These are phyloP conservation scores for Alternaria solani DNA, from an alignment of 2,329 filamentous ascomycete species.

Conservation along the genomic window DNA sequence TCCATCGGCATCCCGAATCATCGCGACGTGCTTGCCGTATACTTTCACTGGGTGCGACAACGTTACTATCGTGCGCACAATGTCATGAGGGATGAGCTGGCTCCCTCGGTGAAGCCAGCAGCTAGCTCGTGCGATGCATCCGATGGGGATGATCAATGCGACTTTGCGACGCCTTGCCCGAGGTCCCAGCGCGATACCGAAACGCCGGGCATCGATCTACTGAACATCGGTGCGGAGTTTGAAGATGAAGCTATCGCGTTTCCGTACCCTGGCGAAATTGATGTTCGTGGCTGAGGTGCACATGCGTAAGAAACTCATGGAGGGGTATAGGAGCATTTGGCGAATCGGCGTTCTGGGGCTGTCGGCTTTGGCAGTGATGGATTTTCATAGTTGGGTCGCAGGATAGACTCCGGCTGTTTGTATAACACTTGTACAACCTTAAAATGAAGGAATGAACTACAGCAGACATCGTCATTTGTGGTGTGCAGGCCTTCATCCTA, in stretches of 20 bases:
- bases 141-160: not conserved
- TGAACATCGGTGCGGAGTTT: conserved; percentile 11
- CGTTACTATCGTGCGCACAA: conserved; percentile 15
- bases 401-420: not conserved
- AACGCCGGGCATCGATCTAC: conserved; percentile 6
- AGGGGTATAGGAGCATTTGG: not conserved
- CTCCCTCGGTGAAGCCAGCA: not conserved
- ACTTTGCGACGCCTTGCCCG: not conserved
- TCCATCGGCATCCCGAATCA: conserved; percentile 31
- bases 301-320: not conserved
- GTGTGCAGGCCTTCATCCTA: not conserved
- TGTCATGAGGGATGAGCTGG: not conserved
- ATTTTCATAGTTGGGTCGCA: not conserved
- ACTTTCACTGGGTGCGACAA: conserved; percentile 32
- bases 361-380: too few species aligned
- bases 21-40: conserved; percentile 32
- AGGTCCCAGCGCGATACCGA: not conserved
- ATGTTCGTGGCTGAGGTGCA: conserved; percentile 14
- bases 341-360: not conserved
- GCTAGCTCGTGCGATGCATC: not conserved
- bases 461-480: not conserved
- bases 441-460: not conserved
- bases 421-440: not conserved
- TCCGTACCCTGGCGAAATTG: conserved; percentile 14
- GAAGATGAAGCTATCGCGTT: conserved; percentile 1